A percentile compares a stretch with the other conserved stretches of the same genome.
These are phyloP conservation scores for Danielozyma ontarioensis DNA, from an alignment of 805 yeast species.

Conservation along the genomic window DNA sequence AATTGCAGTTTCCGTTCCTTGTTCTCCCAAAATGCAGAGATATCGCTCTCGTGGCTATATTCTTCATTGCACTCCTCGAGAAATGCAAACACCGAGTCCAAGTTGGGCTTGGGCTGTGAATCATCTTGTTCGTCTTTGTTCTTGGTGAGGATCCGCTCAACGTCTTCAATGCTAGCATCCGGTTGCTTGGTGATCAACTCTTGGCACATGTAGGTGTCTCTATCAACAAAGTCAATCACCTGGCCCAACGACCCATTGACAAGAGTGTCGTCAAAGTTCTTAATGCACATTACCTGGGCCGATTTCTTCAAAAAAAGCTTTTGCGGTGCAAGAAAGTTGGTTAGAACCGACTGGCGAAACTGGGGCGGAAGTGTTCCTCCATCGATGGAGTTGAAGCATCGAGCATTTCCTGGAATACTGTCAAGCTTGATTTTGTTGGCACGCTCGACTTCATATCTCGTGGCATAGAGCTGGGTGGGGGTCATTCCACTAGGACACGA, in stretches of 20 bases:
- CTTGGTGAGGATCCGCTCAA: slow-evolving; percentile 14
- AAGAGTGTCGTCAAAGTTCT: slow-evolving; percentile 64
- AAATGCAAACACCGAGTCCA: slow-evolving; percentile 47
- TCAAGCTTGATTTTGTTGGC: slow-evolving; percentile 53
- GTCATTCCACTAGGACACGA: slow-evolving; percentile 51
- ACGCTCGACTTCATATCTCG: slow-evolving; percentile 63
- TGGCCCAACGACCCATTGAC: slow-evolving; percentile 78
- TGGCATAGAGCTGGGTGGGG: slow-evolving; percentile 73
- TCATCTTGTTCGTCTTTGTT: slow-evolving; percentile 6
- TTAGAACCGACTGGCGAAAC: slow-evolving; percentile 40
- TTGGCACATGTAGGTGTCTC: slow-evolving; percentile 32
- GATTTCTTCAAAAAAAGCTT: slow-evolving; percentile 55
- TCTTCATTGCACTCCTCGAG: slow-evolving; percentile 18
- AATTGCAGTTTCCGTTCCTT: slow-evolving; percentile 45
- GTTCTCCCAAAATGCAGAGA: slow-evolving; percentile 16
- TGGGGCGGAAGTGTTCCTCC: slow-evolving; percentile 45
- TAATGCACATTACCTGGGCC: slow-evolving; percentile 81
- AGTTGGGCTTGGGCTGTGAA: slow-evolving; percentile 7
- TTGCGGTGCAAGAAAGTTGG: slow-evolving; percentile 60
- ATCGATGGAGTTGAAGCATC: slow-evolving; percentile 48
- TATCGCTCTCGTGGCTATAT: not conserved
- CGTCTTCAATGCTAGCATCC: slow-evolving; percentile 11
- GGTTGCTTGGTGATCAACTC: slow-evolving; percentile 13
- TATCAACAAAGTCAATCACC: slow-evolving; percentile 51
- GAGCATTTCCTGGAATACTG: slow-evolving; percentile 39